Evolutionary conservation across 2,329 filamentous ascomycete genomes (phyloP), one percentile per base, ranked within the genome.

Genomic region (Botryosphaeria dothidea): DNA sequence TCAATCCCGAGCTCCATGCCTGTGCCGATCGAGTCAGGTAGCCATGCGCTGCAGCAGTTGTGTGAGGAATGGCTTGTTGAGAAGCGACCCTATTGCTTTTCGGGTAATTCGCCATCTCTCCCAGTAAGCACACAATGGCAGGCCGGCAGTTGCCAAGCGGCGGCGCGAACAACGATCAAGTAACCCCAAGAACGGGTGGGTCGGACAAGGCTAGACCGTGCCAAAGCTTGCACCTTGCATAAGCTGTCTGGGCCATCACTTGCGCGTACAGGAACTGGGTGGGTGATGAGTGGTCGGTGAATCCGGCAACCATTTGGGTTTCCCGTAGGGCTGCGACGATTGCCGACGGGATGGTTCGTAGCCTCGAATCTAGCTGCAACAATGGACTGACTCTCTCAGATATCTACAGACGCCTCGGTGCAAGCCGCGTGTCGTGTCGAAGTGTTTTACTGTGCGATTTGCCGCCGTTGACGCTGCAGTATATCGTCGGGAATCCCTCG

Each of bases 41-140:
- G 38, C 38, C 4, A 15, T 41, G 2, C 38, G 17, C 5, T 41
- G 38, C 38, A 41, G 38, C 38, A 13, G 38, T 13, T 8, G 38
- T 41, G 38, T n/a, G 17, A 48, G 9, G 11, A 27, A 48, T 27
- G 21, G 7, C 27, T 19, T n/a, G 48, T n/a, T 46, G 27, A 23
- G 17, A 8, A 60, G 25, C 15, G 23, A 38, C 25, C 25, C 56
- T 57, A 60, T 60, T 45, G 9, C 56, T 4, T 31, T 60, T 60
- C 31, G 4, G 56, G 56, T 60, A 60, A 60, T 60, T 60, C 56
- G 56, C 56, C 56, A 60, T 60, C 56, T 17, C 9, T 23, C 25
- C 56, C 25, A 3, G 25, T 17, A 19, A 60, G 56, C 56, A 60
- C 56, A 60, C 56, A 60, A 60, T 60, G 27, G 34, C 52, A 29